Conservation (phyloP, 495 filamentous ascomycete genomes). For the Xylaria scruposa region DNA sequence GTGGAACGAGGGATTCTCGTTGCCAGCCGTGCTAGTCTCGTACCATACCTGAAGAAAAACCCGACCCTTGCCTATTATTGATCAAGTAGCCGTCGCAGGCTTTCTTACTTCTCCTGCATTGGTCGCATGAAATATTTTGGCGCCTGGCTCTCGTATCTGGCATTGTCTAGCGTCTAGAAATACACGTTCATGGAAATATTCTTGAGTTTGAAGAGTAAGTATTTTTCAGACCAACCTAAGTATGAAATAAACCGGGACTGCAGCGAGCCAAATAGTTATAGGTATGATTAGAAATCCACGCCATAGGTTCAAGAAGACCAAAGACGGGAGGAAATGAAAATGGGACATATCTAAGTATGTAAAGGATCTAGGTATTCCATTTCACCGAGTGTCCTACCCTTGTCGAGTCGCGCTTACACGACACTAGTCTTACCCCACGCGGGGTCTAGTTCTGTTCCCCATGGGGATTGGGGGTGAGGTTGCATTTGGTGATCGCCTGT, state of each 20-base stretch:
- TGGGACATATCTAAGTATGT: not conserved
- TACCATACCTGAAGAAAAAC: not conserved
- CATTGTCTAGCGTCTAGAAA: not conserved
- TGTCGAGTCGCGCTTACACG: too few species aligned
- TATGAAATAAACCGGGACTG: not conserved
- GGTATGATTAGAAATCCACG: not conserved
- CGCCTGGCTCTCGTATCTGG: slow-evolving; percentile 28
- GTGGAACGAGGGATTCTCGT: not conserved
- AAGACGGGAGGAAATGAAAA: not conserved
- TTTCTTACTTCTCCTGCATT: slow-evolving; percentile 52
- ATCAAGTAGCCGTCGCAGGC: slow-evolving; percentile 45
- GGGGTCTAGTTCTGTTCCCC: not conserved
- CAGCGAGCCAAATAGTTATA: not conserved
- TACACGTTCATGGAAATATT: not conserved
- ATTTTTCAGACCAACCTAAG: not conserved
- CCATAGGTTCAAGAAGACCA: not conserved
- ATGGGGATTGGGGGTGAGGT: slow-evolving; percentile 6
- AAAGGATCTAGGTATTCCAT: slow-evolving; percentile 16
- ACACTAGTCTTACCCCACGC: slow-evolving; percentile 7
- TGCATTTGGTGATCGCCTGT: not conserved
- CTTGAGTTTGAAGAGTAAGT: not conserved
- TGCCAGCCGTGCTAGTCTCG: not conserved
- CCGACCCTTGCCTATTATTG: not conserved
- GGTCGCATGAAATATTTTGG: slow-evolving; percentile 54
- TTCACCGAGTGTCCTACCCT: slow-evolving; percentile 5